Conservation (phyloP, 202 grass and related monocot species). For the Eragrostis tef region DNA sequence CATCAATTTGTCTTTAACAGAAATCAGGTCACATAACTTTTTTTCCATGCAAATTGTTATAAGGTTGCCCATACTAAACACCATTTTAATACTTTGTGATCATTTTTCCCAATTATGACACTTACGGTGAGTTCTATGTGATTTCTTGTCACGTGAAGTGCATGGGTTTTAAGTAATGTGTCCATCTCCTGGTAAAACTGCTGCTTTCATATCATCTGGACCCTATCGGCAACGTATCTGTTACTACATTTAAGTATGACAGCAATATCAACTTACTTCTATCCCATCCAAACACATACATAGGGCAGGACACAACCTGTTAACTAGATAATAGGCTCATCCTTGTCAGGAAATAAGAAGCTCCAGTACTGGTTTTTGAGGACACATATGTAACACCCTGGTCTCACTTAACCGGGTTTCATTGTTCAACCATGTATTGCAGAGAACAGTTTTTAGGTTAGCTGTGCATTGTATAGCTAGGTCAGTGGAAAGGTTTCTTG, state of each 20-base stretch:
- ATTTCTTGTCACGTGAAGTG: constrained; percentile 16
- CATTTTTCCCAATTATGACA: neutral
- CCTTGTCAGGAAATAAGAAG: neutral
- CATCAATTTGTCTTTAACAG: neutral
- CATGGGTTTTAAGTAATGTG: constrained; percentile 19
- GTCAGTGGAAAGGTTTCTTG: neutral
- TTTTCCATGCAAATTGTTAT: constrained; percentile 16
- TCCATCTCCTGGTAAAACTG: neutral
- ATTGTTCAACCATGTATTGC: neutral
- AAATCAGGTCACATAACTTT: constrained; percentile 6
- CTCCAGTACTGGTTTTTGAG: constrained; percentile 20
- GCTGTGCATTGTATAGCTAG: constrained; percentile 8
- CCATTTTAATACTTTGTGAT: neutral
- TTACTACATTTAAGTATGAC: constrained; percentile 11
- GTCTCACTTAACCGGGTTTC: neutral
- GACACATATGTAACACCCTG: constrained; percentile 13
- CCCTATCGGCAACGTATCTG: neutral
- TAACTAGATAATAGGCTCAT: constrained; percentile 4
- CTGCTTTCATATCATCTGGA: constrained; percentile 32
- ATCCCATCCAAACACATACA: neutral
- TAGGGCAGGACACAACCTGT: constrained; percentile 4
- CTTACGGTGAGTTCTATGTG: constrained; percentile 9
- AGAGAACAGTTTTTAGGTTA: neutral
- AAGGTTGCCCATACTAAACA: neutral
- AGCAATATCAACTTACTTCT: neutral